Percentiles rank a stretch among this genome's conserved stretches.
Conservation (phyloP, 495 filamentous ascomycete species). For the Daldinia vernicosa region DNA sequence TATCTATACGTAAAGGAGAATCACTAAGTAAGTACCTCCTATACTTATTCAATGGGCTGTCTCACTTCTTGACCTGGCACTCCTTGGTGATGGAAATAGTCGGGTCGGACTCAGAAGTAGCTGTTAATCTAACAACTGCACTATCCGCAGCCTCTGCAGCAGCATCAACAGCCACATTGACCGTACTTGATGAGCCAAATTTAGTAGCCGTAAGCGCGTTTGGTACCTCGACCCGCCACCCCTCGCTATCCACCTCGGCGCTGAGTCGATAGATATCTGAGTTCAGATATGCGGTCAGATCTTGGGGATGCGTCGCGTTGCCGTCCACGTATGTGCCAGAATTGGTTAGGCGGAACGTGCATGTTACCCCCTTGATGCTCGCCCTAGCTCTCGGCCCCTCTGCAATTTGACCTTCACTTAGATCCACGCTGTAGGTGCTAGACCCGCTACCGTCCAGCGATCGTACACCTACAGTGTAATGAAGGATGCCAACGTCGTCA, state of each 20-base stretch:
- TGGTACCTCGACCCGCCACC: conserved; percentile 50
- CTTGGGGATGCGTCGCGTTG: conserved; percentile 42
- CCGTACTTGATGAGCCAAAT: conserved; percentile 40
- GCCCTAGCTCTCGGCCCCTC: conserved; percentile 27
- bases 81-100: conserved; percentile 31
- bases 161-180: conserved; percentile 49
- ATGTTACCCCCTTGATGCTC: conserved; percentile 38
- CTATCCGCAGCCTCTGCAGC: conserved; percentile 27
- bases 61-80: conserved; percentile 41
- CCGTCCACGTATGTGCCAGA: conserved; percentile 38
- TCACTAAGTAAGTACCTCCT: no score
- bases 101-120: conserved; percentile 51
- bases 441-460: conserved; percentile 48
- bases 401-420: conserved; percentile 38
- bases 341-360: conserved; percentile 49
- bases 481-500: conserved; percentile 47
- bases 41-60: neutral
- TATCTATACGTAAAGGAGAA: neutral
- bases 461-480: conserved; percentile 50
- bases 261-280: conserved; percentile 47
- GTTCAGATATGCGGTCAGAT: conserved; percentile 40
- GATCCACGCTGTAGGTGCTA: conserved; percentile 43
- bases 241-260: conserved; percentile 44
- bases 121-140: conserved; percentile 49
- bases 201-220: conserved; percentile 47